Evolutionary conservation across 148 eudicot species (phyloP), one percentile per base, ranked within the genome.

Genomic region (Fagopyrum tataricum): DNA sequence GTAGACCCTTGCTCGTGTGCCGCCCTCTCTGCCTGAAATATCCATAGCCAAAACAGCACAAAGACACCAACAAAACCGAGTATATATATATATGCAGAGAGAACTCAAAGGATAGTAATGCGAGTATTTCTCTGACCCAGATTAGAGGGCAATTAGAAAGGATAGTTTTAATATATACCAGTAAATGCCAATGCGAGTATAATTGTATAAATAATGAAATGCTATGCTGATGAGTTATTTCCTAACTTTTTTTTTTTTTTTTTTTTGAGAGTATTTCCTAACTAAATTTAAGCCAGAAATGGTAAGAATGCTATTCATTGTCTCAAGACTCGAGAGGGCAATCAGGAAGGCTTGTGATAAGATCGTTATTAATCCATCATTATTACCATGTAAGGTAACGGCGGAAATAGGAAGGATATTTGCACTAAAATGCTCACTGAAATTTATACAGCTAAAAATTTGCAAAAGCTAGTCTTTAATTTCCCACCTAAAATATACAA

Each of bases 281-380:
- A 62, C 37, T 62, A 31, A 43, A n/a, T 61, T 20, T 12, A 61
- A 61, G 40, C 41, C 67, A 26, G 67, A 61, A 26, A 12, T 0
- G 11, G 67, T 61, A 61, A 61, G 4, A 59, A 59, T 59, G 11
- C 7, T 48, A 18, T 61, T 31, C 67, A 61, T 23, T 41, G 1
- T 14, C 41, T 4, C 43, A 18, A 55, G 61, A 12, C 24, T 7
- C 11, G 37, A 62, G 43, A 31, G 7, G n/a, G 68, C n/a, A 31
- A 62, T 13, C 7, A 6, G 44, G 69, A 31, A 55, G 12, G 69
- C 9, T 64, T 8, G 67, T 61, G 37, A 61, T 31, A 4, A 14
- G 20, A 64, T 64, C 69, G 6, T 9, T 4, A 15, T 64, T 64
- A 64, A 64, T 64, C 13, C 69, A 64, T 64, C 69, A 64, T 64